Evolutionary conservation across 139 green algal genomes (phyloP), one percentile per base, ranked within the genome.

Genomic region (Spirogloea muscicola): DNA sequence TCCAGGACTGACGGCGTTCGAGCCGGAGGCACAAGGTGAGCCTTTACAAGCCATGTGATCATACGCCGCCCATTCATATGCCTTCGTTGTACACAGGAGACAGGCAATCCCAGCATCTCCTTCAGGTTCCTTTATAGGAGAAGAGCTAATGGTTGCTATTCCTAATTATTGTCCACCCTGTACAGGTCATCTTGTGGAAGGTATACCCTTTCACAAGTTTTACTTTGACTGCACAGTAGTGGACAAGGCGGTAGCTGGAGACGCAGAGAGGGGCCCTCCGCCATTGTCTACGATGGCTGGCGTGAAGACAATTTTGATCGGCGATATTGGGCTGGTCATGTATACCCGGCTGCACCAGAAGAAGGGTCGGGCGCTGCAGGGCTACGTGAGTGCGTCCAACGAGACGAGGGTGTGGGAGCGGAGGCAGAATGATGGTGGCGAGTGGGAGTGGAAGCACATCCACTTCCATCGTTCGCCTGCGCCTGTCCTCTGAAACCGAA

Each of bases 1-100:
- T 59, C 38, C 41, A 44, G n/a, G 61, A 21, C 44, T 82, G 7
- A 80, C 74, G 2, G 74, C 74, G 13, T 82, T 79, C 46, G 74
- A 82, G 49, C 74, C 74, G 7, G 74, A 82, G n/a, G 74, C 66
- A 29, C 66, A 82, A 82, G 74, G 74, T 82, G 61, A 5, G 66
- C 25, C 42, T 65, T 71, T 13, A 9, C n/a, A n/a, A n/a, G n/a
- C n/a, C n/a, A n/a, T n/a, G n/a, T n/a, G n/a, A n/a, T n/a, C n/a
- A n/a, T n/a, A n/a, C n/a, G n/a, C n/a, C n/a, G n/a, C n/a, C n/a
- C n/a, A n/a, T n/a, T n/a, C n/a, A n/a, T n/a, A n/a, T n/a, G n/a
- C n/a, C n/a, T n/a, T n/a, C n/a, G n/a, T n/a, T n/a, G n/a, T n/a
- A n/a, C n/a, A n/a, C n/a, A n/a, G n/a, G n/a, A n/a, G n/a, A n/a